Base-by-base conservation (phyloP, 352 stramenopile genomes). In the Pythium apleroticum region DNA sequence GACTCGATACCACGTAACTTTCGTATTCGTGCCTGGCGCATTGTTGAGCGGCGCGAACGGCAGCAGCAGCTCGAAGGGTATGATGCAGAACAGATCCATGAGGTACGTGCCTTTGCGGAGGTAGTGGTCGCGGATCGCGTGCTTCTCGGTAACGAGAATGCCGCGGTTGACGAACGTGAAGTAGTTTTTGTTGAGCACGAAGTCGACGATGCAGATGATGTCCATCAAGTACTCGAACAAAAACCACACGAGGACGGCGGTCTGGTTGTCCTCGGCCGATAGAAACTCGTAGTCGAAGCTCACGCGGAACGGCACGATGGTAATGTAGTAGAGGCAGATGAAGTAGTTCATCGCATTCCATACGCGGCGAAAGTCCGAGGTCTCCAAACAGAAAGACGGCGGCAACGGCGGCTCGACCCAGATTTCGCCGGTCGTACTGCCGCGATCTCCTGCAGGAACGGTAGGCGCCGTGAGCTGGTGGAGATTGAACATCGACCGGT, bases 101-200 rank as follows among this genome's bases (percentile, higher is more conserved):
- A 85, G 28, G 28, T 81, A 82, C 41, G 73, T 82, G 9, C 80
- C 78, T 52, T 75, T 50, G 8, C 39, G 54, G 64, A 77, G 77
- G 60, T 88, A 89, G 33, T 86, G 69, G 1, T 65, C 68, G 1
- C 71, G 62, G 22, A 87, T 84, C 8, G 50, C 57, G 2, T 62
- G 52, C 20, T 43, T 45, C 37, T 85, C 82, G 12, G 70, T 73
- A 20, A 86, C 70, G 48, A 72, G 20, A 31, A 81, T 77, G 15
- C 72, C 84, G 14, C 63, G 68, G 11, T 80, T 71, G 22, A 81
- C 48, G 55, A 76, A 90, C 58, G 71, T 75, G 37, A 93, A 93
- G 56, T 77, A 81, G 35, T 69, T 71, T 19, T 77, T 76, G 43
- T 86, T 73, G 37, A 93, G 70, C 17, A 84, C 53, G 15, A 91